phyloP scores from a whole-genome alignment of 164 flowering plant genomes.

The Chimonanthus salicifolius region DNA sequence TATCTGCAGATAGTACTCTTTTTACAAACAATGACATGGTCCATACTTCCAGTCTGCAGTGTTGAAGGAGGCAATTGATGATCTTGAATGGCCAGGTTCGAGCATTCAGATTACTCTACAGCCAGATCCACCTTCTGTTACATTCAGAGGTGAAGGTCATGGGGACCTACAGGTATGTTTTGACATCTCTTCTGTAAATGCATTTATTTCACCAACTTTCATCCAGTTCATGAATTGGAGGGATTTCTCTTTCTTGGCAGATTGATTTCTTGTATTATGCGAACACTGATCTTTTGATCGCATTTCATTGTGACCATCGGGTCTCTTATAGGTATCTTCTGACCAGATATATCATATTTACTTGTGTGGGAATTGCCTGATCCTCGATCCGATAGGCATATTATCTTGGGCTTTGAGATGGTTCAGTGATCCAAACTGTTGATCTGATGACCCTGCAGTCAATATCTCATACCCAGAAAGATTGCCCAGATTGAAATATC shows the following conservation, averaged over 20 bases:
- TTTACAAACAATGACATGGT: slow-evolving; percentile 6
- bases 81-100: slow-evolving; percentile 99
- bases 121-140: slow-evolving; percentile 75
- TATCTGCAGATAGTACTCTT: not conserved
- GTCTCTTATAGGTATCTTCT: slow-evolving; percentile 57
- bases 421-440: not conserved
- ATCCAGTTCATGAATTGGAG: slow-evolving; percentile 2
- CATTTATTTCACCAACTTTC: not conserved
- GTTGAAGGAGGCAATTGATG: slow-evolving; percentile 91
- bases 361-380: not conserved
- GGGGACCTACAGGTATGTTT: slow-evolving; percentile 81
- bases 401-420: not conserved
- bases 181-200: not conserved
- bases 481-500: not conserved
- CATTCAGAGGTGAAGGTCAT: slow-evolving; percentile 90
- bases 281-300: slow-evolving; percentile 67
- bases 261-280: slow-evolving; percentile 85
- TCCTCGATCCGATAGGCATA: not conserved
- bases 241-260: slow-evolving; percentile 36
- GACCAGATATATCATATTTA: not conserved
- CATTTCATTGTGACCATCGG: slow-evolving; percentile 63
- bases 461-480: not conserved
- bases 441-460: not conserved
- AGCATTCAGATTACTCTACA: slow-evolving; percentile 67
- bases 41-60: slow-evolving; percentile 62